Base-by-base conservation (phyloP, 768 basidiomycete species). In the Zangia roseola region DNA sequence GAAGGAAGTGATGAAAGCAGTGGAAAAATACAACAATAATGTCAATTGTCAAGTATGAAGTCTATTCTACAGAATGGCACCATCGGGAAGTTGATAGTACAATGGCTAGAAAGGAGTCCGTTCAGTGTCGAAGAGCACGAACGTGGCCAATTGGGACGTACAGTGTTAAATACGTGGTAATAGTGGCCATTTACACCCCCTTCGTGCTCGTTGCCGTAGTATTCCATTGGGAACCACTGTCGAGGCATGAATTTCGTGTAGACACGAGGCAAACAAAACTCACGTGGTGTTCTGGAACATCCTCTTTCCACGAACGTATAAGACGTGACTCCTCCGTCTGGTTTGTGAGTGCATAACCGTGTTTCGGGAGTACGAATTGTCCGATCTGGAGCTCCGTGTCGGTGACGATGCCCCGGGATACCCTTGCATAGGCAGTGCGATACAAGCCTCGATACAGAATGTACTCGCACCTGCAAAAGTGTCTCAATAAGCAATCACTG, bases 301-400 rank as follows among this genome's bases (percentile, higher is more conserved):
- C 77, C 53, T 86, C 83, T 57, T 90, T 90, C 50, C 68, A 75
- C 1, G 80, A 71, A 38, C 88, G 80, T 43, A 83, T 65, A 65
- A 92, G 89, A 40, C 86, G 76, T 3, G 86, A 83, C 16, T 75
- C 71, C 41, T 76, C 65, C 0, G 81, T 75, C 17, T 88, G 82
- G 56, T 91, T 80, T 20, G 71, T 71, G 4, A 83, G 77, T 16
- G 63, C 62, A 50, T 65, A 58, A 0, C 80, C 84, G 46, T 82
- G 74, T 39, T 71, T 75, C 0, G 91, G 90, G 4, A 94, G 63
- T 41, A 88, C 76, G 61, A 93, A 94, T 65, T 89, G 90, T 10
- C 84, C 91, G 31, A 94, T 81, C 68, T 93, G 93, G 43, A 93
- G 75, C 60, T 94, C 91, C 1, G 93, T 94, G 60, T 95, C 93